Percentiles rank a stretch among this genome's conserved stretches.
phyloP scores from a whole-genome alignment of 2,329 filamentous ascomycete species.

The Diaporthe batatas region DNA sequence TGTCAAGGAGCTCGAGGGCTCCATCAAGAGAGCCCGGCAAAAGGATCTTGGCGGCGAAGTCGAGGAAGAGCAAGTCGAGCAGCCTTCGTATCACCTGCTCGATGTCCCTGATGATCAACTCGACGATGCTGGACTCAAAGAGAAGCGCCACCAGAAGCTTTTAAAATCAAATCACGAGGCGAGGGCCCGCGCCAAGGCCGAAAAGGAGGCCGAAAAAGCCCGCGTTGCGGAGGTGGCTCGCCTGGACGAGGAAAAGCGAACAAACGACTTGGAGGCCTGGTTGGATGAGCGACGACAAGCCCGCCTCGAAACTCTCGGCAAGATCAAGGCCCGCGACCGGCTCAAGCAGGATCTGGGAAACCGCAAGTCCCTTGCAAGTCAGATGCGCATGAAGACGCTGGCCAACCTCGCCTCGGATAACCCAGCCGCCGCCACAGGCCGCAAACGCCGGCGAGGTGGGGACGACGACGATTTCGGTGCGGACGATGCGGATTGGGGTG shows the following conservation, averaged over 20 bases:
- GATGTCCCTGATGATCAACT: conserved; percentile 92
- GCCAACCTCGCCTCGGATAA: conserved; percentile 94
- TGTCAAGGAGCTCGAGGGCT: conserved; percentile 90
- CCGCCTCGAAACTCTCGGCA: conserved; percentile 78
- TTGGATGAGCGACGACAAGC: conserved; percentile 83
- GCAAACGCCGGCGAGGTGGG: conserved; percentile 86
- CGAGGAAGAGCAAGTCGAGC: conserved; percentile 83
- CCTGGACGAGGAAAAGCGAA: conserved; percentile 84
- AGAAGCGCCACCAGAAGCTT: conserved; percentile 91
- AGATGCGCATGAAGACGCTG: conserved; percentile 98
- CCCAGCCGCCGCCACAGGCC: conserved; percentile 68
- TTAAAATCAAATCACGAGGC: conserved; percentile 97
- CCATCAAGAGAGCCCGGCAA: conserved; percentile 89
- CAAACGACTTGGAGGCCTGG: conserved; percentile 89
- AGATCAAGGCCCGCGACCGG: conserved; percentile 93
- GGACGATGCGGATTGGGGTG: conserved; percentile 97
- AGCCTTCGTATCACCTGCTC: conserved; percentile 87
- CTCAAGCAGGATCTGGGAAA: conserved; percentile 96
- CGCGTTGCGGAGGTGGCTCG: conserved; percentile 86
- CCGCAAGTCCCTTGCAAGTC: conserved; percentile 93
- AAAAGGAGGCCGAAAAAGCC: conserved; percentile 94
- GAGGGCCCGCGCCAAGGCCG: conserved; percentile 90
- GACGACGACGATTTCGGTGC: conserved; percentile 98
- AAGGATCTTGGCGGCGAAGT: conserved; percentile 90
- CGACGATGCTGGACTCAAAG: conserved; percentile 90